A percentile compares a stretch with the other conserved stretches of the same genome.
Conservation (phyloP, 1,284 basidiomycete genomes). For the Ustilago vetiveriae region DNA sequence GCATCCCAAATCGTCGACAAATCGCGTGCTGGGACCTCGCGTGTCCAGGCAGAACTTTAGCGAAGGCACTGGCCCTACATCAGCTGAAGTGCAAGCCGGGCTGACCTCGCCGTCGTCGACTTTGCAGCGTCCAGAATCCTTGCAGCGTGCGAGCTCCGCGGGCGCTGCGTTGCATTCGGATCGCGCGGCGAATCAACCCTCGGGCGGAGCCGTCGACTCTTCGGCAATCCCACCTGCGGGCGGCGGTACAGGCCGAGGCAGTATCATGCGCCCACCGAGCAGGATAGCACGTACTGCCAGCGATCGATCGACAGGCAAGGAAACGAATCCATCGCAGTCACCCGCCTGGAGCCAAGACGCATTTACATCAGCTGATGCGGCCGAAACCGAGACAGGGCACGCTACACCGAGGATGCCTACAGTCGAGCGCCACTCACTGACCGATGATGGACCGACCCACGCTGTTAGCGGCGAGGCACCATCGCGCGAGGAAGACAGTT, state of each 20-base stretch:
- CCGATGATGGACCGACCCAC: slow-evolving; percentile 13
- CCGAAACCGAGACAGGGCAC: slow-evolving; percentile 23
- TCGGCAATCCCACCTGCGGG: slow-evolving; percentile 5
- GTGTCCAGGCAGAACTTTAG: slow-evolving; percentile 42
- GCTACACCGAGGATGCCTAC: slow-evolving; percentile 33
- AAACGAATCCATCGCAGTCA: slow-evolving; percentile 9
- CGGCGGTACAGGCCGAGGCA: slow-evolving; percentile 4
- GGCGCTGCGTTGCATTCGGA: slow-evolving; percentile 17
- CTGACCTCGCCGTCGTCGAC: background rate
- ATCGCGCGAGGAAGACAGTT: slow-evolving; percentile 17
- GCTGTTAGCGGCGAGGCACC: background rate
- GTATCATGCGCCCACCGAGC: slow-evolving; percentile 31
- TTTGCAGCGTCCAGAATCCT: slow-evolving; percentile 17
- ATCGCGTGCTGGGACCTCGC: slow-evolving; percentile 26
- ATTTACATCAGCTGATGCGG: slow-evolving; percentile 19
- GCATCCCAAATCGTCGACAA: background rate
- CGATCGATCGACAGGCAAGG: slow-evolving; percentile 21
- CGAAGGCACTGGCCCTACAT: slow-evolving; percentile 6
- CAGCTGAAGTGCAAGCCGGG: slow-evolving; percentile 1
- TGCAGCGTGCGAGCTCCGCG: slow-evolving; percentile 42
- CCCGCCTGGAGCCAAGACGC: slow-evolving; percentile 18
- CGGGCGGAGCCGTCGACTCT: slow-evolving; percentile 14
- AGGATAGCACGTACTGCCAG: slow-evolving; percentile 22
- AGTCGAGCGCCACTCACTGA: slow-evolving; percentile 35
- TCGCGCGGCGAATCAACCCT: background rate